A percentile compares a stretch with the other conserved stretches of the same genome.
Evolutionary conservation across 2,329 filamentous ascomycete species (phyloP).

Genomic region (Orbilia brochopaga): DNA sequence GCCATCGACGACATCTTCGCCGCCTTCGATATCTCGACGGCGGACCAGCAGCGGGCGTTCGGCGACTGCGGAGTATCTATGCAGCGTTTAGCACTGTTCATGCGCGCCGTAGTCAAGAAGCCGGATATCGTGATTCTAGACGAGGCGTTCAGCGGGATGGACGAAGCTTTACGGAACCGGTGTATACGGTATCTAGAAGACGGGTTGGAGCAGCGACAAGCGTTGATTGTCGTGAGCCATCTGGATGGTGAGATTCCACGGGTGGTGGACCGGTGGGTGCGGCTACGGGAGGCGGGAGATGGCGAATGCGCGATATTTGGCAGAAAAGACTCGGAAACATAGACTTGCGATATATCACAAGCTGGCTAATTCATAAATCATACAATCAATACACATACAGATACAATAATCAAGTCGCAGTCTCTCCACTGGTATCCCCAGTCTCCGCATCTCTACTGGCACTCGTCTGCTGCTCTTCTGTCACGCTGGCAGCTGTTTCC

Average conservation of each 20-base stretch:
- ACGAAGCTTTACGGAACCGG: slow-evolving; percentile 79
- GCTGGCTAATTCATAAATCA: no score
- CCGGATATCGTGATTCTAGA: slow-evolving; percentile 84
- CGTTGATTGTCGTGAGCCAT: slow-evolving; percentile 90
- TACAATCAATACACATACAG: background rate
- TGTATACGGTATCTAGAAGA: slow-evolving; percentile 76
- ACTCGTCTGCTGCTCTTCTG: background rate
- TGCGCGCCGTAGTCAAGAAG: slow-evolving; percentile 79
- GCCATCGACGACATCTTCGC: slow-evolving; percentile 72
- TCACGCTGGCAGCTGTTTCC: background rate
- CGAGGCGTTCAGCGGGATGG: slow-evolving; percentile 86
- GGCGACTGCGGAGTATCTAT: slow-evolving; percentile 78
- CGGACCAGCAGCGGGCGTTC: slow-evolving; percentile 62
- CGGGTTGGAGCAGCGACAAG: slow-evolving; percentile 68
- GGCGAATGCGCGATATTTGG: slow-evolving; percentile 34
- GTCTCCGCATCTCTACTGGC: background rate
- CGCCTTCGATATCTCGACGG: slow-evolving; percentile 71
- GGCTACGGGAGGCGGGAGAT: slow-evolving; percentile 51
- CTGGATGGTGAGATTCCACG: slow-evolving; percentile 83
- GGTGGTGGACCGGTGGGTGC: slow-evolving; percentile 53
- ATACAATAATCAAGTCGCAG: background rate
- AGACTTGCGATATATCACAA: no score
- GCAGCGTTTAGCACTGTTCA: slow-evolving; percentile 83
- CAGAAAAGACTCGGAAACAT: slow-evolving; percentile 7
- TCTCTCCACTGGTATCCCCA: background rate